Evolutionary conservation across 345 rosid species (phyloP).

Genomic region (Eucalyptus pumila): DNA sequence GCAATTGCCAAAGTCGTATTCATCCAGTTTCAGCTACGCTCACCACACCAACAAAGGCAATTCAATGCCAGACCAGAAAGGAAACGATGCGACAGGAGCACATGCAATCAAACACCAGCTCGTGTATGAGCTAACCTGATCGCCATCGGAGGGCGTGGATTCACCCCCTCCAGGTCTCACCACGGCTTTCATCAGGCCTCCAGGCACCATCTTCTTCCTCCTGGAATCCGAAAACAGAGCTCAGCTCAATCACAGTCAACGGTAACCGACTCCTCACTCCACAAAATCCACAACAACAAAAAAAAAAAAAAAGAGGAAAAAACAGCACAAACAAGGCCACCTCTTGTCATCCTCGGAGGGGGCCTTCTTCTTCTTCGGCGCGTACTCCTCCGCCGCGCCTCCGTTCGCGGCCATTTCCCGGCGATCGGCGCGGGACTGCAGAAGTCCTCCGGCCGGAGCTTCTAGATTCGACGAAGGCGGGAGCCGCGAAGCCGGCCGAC

Average conservation of each 20-base stretch:
- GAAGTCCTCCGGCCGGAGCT: background rate
- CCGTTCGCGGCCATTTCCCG: conserved; percentile 28
- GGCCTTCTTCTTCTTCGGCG: conserved; percentile 32
- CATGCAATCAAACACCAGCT: background rate
- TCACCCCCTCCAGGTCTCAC: conserved; percentile 91
- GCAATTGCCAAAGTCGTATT: background rate
- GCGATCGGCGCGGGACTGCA: background rate
- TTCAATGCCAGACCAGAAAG: background rate
- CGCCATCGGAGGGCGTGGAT: conserved; percentile 70
- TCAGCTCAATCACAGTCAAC: background rate
- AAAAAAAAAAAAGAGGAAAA: background rate
- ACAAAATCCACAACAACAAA: background rate
- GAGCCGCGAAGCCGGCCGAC: background rate
- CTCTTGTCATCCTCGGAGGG: conserved; percentile 56
- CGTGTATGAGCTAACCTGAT: conserved; percentile 45
- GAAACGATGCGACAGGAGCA: background rate
- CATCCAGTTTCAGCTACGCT: background rate
- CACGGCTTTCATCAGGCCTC: conserved; percentile 85
- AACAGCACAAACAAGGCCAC: background rate
- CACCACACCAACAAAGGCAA: background rate
- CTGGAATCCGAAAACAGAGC: conserved; percentile 11
- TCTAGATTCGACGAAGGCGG: background rate
- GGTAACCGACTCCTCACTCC: background rate
- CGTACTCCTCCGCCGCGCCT: conserved; percentile 8
- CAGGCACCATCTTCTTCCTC: conserved; percentile 81